Evolutionary conservation across 73 alveolate genomes (phyloP).

Genomic region (Paramecium tetraurelia): DNA sequence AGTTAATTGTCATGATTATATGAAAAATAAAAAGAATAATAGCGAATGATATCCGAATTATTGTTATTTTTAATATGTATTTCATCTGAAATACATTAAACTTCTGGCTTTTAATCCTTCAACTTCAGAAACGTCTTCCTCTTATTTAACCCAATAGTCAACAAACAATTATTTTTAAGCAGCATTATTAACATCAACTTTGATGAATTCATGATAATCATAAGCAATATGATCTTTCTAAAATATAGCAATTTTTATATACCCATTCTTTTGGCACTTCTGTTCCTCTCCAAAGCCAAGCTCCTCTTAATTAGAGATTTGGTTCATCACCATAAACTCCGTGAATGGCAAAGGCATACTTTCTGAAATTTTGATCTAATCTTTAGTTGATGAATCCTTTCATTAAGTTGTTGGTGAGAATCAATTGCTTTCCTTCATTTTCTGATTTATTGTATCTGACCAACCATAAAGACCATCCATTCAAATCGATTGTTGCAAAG

Average conservation of each 20-base stretch:
- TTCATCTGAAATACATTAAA: constrained; percentile 18
- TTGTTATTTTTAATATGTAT: not conserved
- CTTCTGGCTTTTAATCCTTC: constrained; percentile 17
- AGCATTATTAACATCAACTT: not conserved
- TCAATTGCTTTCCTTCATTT: constrained; percentile 73
- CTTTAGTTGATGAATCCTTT: constrained; percentile 73
- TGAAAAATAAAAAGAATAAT: not conserved
- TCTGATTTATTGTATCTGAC: constrained; percentile 77
- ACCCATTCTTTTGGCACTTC: constrained; percentile 68
- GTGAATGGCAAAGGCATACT: constrained; percentile 74
- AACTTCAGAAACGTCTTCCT: not conserved
- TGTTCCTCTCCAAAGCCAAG: constrained; percentile 93
- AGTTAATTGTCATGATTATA: too few species aligned
- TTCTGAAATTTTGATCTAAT: constrained; percentile 75
- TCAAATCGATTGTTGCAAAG: constrained; percentile 68
- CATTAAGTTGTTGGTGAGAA: constrained; percentile 71
- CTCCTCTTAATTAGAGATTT: constrained; percentile 87
- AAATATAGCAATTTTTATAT: constrained; percentile 48
- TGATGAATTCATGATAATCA: not conserved
- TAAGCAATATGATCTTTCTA: not conserved
- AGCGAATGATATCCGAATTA: not conserved
- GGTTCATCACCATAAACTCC: constrained; percentile 95
- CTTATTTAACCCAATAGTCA: not conserved
- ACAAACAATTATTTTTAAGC: not conserved
- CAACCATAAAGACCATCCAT: constrained; percentile 84